These are phyloP conservation scores for Hyphopichia wangnamkhiaoensis DNA, from an alignment of 1,139 yeast species.

Conservation along the genomic window DNA sequence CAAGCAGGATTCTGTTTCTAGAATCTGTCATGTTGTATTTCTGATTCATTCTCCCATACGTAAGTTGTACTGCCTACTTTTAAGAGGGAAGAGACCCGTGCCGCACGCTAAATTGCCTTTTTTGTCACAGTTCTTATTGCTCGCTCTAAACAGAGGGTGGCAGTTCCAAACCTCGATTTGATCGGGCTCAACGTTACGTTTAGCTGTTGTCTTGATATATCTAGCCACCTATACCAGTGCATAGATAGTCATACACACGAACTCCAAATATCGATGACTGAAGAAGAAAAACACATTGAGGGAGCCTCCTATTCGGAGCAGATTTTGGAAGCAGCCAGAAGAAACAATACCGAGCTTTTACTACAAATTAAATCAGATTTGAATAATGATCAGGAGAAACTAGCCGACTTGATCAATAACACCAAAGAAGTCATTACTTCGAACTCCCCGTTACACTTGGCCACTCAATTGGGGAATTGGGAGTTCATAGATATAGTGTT, in stretches of 20 bases:
- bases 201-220: too few species aligned
- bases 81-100: too few species aligned
- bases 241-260: not conserved
- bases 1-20: too few species aligned
- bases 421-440: slow-evolving; percentile 74
- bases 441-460: slow-evolving; percentile 81
- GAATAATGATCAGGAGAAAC: slow-evolving; percentile 43
- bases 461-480: slow-evolving; percentile 79
- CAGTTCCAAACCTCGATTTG: too few species aligned
- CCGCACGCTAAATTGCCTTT: too few species aligned
- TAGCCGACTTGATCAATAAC: slow-evolving; percentile 65
- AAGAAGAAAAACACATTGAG: slow-evolving; percentile 13
- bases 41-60: too few species aligned
- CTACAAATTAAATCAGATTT: slow-evolving; percentile 53
- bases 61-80: too few species aligned
- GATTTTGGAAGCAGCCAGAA: slow-evolving; percentile 80
- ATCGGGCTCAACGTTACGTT: too few species aligned
- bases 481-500: slow-evolving; percentile 81
- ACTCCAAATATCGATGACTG: not conserved
- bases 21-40: too few species aligned
- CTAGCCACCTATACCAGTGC: not conserved
- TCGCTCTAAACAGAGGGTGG: too few species aligned
- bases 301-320: slow-evolving; percentile 86
- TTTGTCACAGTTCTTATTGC: too few species aligned
- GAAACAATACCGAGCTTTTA: slow-evolving; percentile 81